A percentile compares a stretch with the other conserved stretches of the same genome.
These are phyloP conservation scores for Terfezia claveryi DNA, from an alignment of 495 filamentous ascomycete species.

Conservation along the genomic window DNA sequence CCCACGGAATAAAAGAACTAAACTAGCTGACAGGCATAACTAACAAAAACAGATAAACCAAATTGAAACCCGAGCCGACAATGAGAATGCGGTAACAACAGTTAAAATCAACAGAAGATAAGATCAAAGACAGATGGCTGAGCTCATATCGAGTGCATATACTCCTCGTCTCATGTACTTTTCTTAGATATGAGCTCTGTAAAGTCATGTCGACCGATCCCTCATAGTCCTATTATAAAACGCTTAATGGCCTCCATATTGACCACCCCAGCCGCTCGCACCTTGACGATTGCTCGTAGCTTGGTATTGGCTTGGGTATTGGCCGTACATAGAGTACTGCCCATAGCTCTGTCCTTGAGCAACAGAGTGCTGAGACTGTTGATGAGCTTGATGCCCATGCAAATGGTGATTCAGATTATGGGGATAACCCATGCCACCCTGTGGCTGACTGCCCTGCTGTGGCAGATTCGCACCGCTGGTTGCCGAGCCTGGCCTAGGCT, in stretches of 20 bases:
- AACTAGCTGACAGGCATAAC: not conserved
- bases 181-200: not conserved
- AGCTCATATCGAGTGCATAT: not conserved
- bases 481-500: constrained; percentile 17
- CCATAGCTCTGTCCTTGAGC: constrained; percentile 13
- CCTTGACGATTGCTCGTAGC: constrained; percentile 9
- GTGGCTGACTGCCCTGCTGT: constrained; percentile 12
- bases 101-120: constrained; percentile 6
- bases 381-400: constrained; percentile 5
- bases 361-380: constrained; percentile 14
- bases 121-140: not conserved
- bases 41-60: not conserved
- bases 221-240: constrained; percentile 1
- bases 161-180: not conserved
- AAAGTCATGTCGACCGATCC: not conserved
- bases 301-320: constrained; percentile 14
- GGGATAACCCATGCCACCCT: constrained; percentile 10
- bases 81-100: constrained; percentile 12
- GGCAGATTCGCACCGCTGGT: constrained; percentile 16
- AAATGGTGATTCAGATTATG: constrained; percentile 17
- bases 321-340: constrained; percentile 17
- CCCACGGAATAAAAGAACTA: not conserved
- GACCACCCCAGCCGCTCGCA: constrained; percentile 6
- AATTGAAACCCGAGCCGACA: not conserved
- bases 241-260: not conserved